Evolutionary conservation across 305 asterid species (phyloP).

Genomic region (Fraxinus dipetala): DNA sequence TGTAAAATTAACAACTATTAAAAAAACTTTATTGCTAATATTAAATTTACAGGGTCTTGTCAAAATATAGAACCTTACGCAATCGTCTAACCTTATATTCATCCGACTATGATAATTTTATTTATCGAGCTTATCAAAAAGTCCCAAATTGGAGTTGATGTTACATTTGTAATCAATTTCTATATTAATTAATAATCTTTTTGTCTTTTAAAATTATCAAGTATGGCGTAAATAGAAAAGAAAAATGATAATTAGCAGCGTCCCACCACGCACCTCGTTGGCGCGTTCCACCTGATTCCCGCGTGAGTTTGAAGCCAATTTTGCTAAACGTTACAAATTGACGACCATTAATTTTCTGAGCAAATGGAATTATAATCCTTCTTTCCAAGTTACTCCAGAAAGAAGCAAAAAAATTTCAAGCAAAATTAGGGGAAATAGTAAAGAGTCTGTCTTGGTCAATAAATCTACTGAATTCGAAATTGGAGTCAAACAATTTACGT

Average conservation of each 20-base stretch:
- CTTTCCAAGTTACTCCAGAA: neutral
- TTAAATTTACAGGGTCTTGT: neutral
- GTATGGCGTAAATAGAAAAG: neutral
- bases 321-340: neutral
- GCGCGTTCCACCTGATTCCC: neutral
- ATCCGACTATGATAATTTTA: no score
- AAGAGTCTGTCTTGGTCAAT: neutral
- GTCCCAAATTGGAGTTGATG: neutral
- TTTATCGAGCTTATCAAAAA: neutral
- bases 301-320: neutral
- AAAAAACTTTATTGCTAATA: no score
- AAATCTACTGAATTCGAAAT: neutral
- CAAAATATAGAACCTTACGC: neutral
- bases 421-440: neutral
- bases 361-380: neutral
- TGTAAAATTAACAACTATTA: no score
- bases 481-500: neutral
- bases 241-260: neutral
- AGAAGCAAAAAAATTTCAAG: neutral
- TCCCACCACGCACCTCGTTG: neutral
- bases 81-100: no score
- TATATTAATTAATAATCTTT: neutral
- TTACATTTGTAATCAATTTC: neutral
- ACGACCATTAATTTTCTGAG: neutral
- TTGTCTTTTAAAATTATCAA: neutral